Evolutionary conservation across 768 basidiomycete species (phyloP).

Genomic region (Xerocomellus amylosporus): DNA sequence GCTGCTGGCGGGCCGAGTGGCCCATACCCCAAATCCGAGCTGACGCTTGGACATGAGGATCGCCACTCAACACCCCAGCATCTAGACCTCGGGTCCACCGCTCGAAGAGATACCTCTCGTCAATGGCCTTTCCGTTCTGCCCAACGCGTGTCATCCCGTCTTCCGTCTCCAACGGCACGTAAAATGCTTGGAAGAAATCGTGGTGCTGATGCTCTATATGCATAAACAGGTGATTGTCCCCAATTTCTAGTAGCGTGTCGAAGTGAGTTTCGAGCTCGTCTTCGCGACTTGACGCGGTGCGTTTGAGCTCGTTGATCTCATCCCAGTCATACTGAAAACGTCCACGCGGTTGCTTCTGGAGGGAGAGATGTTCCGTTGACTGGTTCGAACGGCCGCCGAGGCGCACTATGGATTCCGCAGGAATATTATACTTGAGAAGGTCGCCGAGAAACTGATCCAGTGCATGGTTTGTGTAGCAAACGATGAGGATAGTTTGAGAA

Average conservation of each 20-base stretch:
- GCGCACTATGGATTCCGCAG: constrained; percentile 48
- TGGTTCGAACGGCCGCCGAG: constrained; percentile 53
- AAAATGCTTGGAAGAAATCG: constrained; percentile 44
- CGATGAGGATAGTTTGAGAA: constrained; percentile 51
- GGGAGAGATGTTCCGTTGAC: constrained; percentile 42
- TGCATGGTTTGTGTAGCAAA: constrained; percentile 73
- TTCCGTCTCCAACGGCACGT: constrained; percentile 31
- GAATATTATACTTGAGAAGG: constrained; percentile 57
- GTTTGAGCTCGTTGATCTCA: constrained; percentile 16
- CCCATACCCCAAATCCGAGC: constrained; percentile 41
- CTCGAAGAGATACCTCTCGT: constrained; percentile 42
- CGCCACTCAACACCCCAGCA: constrained; percentile 41
- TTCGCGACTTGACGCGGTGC: constrained; percentile 36
- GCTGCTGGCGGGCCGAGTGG: constrained; percentile 24
- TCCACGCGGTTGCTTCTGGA: constrained; percentile 27
- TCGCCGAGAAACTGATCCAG: constrained; percentile 66
- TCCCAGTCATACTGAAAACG: not conserved
- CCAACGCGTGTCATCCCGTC: constrained; percentile 50
- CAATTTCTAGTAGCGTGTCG: constrained; percentile 15
- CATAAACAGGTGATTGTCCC: constrained; percentile 34
- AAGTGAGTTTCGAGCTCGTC: constrained; percentile 17
- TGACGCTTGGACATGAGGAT: constrained; percentile 26
- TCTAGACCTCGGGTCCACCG: constrained; percentile 45
- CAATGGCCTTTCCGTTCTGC: constrained; percentile 36
- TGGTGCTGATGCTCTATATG: constrained; percentile 46